Evolutionary conservation across 106 monocot genomes (phyloP).

Genomic region (Apostasia ramifera): DNA sequence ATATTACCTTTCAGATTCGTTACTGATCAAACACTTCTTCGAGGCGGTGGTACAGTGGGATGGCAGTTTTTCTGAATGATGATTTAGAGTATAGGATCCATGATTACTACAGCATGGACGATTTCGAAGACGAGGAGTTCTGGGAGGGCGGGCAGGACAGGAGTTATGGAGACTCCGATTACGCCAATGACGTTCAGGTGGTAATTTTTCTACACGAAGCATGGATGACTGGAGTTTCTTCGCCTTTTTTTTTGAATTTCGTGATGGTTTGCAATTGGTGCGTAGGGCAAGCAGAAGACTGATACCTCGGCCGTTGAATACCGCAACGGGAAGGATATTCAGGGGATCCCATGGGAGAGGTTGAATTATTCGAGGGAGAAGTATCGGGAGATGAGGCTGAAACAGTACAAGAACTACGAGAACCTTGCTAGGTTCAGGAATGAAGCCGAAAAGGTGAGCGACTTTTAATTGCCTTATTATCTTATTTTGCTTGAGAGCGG

Average conservation of each 20-base stretch:
- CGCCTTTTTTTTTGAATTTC: not conserved
- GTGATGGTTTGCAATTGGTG: not conserved
- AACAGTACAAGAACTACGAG: conserved; percentile 52
- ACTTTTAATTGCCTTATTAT: not conserved
- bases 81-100: conserved; percentile 38
- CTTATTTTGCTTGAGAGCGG: not conserved
- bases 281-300: conserved; percentile 23
- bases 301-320: conserved; percentile 43
- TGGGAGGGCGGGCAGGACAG: not conserved
- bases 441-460: conserved; percentile 30
- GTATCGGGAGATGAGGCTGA: conserved; percentile 46
- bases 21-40: not conserved
- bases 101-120: conserved; percentile 27
- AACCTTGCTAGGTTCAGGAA: conserved; percentile 21
- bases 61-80: conserved; percentile 28
- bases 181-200: conserved; percentile 1
- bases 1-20: too few relatives aligned
- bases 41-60: conserved; percentile 4
- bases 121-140: conserved; percentile 17
- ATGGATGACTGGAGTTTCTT: not conserved
- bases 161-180: conserved; percentile 2
- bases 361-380: conserved; percentile 39
- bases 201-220: not conserved
- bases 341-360: conserved; percentile 59
- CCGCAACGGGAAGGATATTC: conserved; percentile 59